These are phyloP conservation scores for Globisporangium okanoganense DNA, from an alignment of 352 stramenopile species.

Conservation along the genomic window DNA sequence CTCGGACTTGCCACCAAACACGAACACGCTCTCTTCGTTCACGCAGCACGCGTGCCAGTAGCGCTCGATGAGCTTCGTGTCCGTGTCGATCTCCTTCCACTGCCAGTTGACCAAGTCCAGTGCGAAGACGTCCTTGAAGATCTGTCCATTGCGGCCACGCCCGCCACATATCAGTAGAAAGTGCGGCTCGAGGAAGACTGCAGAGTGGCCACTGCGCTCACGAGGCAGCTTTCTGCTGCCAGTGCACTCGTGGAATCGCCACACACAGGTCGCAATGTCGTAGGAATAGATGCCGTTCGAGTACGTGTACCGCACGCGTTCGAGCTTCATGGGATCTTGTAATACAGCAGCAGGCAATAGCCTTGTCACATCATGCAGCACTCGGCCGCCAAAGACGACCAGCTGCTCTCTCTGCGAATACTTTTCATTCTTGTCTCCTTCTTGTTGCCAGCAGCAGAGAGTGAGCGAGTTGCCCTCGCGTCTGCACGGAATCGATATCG, in stretches of 20 bases:
- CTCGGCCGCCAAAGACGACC: constrained; percentile 52
- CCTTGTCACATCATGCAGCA: constrained; percentile 45
- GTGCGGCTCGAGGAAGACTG: constrained; percentile 43
- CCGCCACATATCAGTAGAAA: constrained; percentile 52
- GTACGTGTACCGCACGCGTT: constrained; percentile 54
- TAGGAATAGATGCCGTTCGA: constrained; percentile 61
- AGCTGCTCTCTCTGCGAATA: constrained; percentile 15
- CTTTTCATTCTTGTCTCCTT: not conserved
- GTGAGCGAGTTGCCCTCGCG: constrained; percentile 66
- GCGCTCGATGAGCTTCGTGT: constrained; percentile 23
- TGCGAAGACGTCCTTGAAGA: constrained; percentile 50
- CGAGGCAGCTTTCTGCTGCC: constrained; percentile 17
- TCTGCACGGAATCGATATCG: constrained; percentile 43
- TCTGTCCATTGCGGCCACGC: constrained; percentile 41
- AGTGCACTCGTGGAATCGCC: constrained; percentile 37
- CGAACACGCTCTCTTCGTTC: constrained; percentile 34
- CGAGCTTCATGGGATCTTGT: constrained; percentile 40
- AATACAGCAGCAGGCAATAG: constrained; percentile 30
- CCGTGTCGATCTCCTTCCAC: constrained; percentile 38
- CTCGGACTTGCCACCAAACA: constrained; percentile 68
- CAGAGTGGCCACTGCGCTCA: constrained; percentile 54
- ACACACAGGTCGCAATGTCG: constrained; percentile 27
- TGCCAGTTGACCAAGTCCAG: constrained; percentile 45
- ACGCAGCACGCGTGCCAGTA: constrained; percentile 45
- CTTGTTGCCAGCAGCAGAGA: constrained; percentile 25